Evolutionary conservation across 139 green algal genomes (phyloP), one percentile per base, ranked within the genome.

Genomic region (Chlorella ohadii): DNA sequence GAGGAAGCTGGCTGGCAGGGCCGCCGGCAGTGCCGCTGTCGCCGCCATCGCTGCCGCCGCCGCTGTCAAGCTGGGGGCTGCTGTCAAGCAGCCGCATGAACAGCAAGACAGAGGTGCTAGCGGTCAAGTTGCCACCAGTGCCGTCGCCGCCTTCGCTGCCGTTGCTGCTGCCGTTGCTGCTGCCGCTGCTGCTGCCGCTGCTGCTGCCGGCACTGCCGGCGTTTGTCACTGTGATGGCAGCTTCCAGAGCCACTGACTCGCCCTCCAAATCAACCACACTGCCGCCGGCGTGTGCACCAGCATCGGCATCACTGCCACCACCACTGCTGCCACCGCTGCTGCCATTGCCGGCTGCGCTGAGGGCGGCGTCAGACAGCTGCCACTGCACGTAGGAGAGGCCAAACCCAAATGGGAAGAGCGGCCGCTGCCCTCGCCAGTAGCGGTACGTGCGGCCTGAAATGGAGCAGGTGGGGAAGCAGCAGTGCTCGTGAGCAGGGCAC

Each of bases 331-430:
- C 51, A 13, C 51, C 16, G 51, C 51, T 59, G 51, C 51, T 59
- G 51, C 51, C 51, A 59, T 59, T 59, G 39, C 39, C 39, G 6
- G 70, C 70, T 38, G 70, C 41, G 51, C 51, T 22, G 12, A 77
- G 23, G 39, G 27, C 33, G 27, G 70, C 70, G 16, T 38, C 33
- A 31, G 61, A 28, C 44, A 87, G 82, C 25, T 25, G 39, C 31
- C 85, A 88, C 27, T 36, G 79, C 9, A 73, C 82, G 56, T 90
- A 90, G 6, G 86, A 89, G 19, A 89, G 77, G 36, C 86, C 86
- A 68, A 84, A 65, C 13, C 81, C 81, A 67, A 88, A 88, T 11
- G 79, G 72, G 73, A 83, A 88, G 5, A 88, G 36, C 78, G 73
- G 39, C 27, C 22, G 39, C 25, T 77, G 27, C 2, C 81, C 85